Conservation (phyloP, 2,329 filamentous ascomycete species). For the Xylaria hypoxylon region DNA sequence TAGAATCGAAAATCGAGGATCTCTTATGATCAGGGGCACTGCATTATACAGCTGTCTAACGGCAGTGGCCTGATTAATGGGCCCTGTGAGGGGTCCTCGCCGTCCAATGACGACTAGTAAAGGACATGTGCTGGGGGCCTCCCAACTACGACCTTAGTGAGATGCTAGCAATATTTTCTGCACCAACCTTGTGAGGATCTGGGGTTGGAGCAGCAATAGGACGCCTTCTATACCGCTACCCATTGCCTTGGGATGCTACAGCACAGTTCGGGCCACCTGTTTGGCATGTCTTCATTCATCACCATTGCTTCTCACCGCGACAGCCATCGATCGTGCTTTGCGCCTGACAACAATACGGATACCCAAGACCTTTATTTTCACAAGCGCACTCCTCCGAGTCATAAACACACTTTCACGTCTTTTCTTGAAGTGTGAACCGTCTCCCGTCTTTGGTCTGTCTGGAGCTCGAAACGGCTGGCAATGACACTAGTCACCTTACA, state of each 20-base stretch:
- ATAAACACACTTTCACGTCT: constrained; percentile 3
- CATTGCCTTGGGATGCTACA: constrained; percentile 39
- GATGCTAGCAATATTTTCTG: constrained; percentile 36
- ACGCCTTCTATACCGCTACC: constrained; percentile 39
- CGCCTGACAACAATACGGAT: constrained; percentile 5
- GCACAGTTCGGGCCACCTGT: constrained; percentile 15
- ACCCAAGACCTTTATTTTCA: constrained; percentile 4
- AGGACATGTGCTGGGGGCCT: constrained; percentile 28
- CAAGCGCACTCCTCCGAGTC: background rate
- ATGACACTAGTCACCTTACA: constrained; percentile 20
- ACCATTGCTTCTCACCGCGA: constrained; percentile 9
- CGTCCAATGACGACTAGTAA: constrained; percentile 32
- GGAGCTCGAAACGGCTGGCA: constrained; percentile 17
- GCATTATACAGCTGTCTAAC: constrained; percentile 34
- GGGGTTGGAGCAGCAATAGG: constrained; percentile 37
- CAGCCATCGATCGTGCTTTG: constrained; percentile 21
- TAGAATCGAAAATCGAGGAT: constrained; percentile 26
- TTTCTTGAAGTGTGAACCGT: constrained; percentile 9
- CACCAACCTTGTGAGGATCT: constrained; percentile 38
- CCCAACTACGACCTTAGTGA: constrained; percentile 26
- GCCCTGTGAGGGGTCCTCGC: constrained; percentile 13
- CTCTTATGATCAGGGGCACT: constrained; percentile 30
- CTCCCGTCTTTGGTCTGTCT: constrained; percentile 13
- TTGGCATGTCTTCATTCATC: constrained; percentile 14
- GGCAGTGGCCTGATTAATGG: constrained; percentile 32